A percentile compares a stretch with the other conserved stretches of the same genome.
Evolutionary conservation across 805 yeast species (phyloP).

Genomic region (Zygosaccharomyces lentus): DNA sequence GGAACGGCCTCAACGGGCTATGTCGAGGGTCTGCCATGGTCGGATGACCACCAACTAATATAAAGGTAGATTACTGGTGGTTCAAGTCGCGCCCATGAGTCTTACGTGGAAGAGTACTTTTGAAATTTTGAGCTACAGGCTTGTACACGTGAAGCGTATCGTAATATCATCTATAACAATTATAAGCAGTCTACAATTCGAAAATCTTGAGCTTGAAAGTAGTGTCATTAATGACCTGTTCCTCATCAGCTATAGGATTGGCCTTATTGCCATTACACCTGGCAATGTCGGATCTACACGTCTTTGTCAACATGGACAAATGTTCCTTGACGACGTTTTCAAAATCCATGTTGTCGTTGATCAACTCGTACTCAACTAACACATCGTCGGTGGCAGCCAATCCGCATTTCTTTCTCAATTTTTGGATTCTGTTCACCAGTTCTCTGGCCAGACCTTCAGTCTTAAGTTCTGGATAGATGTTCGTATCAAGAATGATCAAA

Average conservation of each 20-base stretch:
- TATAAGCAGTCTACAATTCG: slow-evolving; percentile 42
- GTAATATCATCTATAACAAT: slow-evolving; percentile 3
- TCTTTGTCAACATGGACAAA: slow-evolving; percentile 64
- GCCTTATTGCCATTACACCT: slow-evolving; percentile 42
- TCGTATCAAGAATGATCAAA: slow-evolving; percentile 82
- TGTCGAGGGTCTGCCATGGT: not conserved
- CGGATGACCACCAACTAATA: not conserved
- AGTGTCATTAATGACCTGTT: slow-evolving; percentile 77
- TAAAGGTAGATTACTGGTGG: not conserved
- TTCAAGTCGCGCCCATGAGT: not conserved
- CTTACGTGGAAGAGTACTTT: not conserved
- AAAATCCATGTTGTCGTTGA: slow-evolving; percentile 59
- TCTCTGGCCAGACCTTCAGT: slow-evolving; percentile 97
- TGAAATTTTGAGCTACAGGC: not conserved
- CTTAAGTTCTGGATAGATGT: slow-evolving; percentile 79
- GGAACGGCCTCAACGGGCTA: not conserved
- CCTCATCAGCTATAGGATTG: slow-evolving; percentile 77
- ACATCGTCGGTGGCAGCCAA: slow-evolving; percentile 94
- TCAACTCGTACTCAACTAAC: slow-evolving; percentile 69
- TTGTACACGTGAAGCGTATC: slow-evolving; percentile 4
- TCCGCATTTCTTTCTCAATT: slow-evolving; percentile 94
- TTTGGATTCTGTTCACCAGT: slow-evolving; percentile 92
- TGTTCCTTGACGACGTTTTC: slow-evolving; percentile 60
- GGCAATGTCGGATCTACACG: slow-evolving; percentile 56
- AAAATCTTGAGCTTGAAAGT: slow-evolving; percentile 73